Percentiles rank a stretch among this genome's conserved stretches.
Evolutionary conservation across 2,329 filamentous ascomycete genomes (phyloP).

Genomic region (Curvularia spicifera): DNA sequence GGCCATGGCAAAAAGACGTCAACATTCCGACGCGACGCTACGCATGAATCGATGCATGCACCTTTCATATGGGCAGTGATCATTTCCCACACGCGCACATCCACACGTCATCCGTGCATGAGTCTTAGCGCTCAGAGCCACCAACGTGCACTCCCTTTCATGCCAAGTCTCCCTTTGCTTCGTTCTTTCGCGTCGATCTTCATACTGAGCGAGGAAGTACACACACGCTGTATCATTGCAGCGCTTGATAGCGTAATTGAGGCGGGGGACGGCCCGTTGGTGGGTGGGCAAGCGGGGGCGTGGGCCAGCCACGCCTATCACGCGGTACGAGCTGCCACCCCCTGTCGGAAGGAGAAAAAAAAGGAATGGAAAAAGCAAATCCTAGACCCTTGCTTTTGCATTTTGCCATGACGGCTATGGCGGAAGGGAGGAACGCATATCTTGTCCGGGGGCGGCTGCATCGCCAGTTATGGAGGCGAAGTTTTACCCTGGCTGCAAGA

Average conservation of each 20-base stretch:
- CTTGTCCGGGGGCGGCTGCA: neutral
- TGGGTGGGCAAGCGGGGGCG: neutral
- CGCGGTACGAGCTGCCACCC: neutral
- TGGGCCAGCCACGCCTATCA: neutral
- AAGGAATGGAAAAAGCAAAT: neutral
- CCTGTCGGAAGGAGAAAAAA: neutral
- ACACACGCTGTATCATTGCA: neutral
- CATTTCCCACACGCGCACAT: neutral
- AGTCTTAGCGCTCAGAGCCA: neutral
- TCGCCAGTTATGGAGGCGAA: neutral
- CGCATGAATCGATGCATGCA: neutral
- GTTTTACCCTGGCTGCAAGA: neutral
- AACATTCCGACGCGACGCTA: neutral
- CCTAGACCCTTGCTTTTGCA: neutral
- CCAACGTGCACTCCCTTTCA: neutral
- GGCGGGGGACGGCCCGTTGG: slow-evolving; percentile 8
- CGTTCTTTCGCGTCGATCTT: neutral
- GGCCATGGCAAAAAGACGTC: neutral
- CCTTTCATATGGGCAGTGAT: neutral
- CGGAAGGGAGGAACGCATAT: neutral
- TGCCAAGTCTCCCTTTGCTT: neutral
- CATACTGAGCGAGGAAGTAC: neutral
- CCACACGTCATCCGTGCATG: neutral
- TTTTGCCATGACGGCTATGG: neutral
- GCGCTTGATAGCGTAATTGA: neutral